These are phyloP conservation scores for Neonectria hederae DNA, from an alignment of 2,329 filamentous ascomycete genomes.

Conservation along the genomic window DNA sequence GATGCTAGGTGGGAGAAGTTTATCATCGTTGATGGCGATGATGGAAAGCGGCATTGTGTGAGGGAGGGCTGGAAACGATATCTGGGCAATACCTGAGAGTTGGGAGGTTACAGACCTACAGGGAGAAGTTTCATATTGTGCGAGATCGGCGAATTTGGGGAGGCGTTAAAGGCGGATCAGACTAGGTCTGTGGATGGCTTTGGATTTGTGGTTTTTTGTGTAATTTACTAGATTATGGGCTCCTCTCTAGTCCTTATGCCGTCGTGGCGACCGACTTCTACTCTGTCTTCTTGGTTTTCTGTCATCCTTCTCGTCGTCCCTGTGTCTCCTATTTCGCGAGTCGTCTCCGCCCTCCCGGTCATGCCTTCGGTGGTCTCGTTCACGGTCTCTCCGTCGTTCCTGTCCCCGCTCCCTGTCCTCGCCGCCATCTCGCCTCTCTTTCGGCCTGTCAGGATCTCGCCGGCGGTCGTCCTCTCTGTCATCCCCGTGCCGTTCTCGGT, in stretches of 20 bases:
- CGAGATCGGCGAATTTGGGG: constrained; percentile 27
- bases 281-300: constrained; percentile 45
- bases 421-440: constrained; percentile 36
- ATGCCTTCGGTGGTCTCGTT: constrained; percentile 42
- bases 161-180: constrained; percentile 38
- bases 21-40: constrained; percentile 71
- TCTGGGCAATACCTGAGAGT: constrained; percentile 56
- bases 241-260: constrained; percentile 39
- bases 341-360: constrained; percentile 44
- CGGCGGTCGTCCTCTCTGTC: constrained; percentile 39
- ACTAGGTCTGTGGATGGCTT: constrained; percentile 24
- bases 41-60: constrained; percentile 72
- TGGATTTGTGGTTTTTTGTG: constrained; percentile 25
- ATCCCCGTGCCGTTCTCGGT: constrained; percentile 44
- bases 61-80: constrained; percentile 87
- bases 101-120: constrained; percentile 1
- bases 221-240: constrained; percentile 35
- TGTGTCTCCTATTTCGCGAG: constrained; percentile 37
- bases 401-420: constrained; percentile 38
- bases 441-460: constrained; percentile 34
- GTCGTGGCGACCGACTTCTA: constrained; percentile 56
- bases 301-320: constrained; percentile 42
- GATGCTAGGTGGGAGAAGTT: constrained; percentile 93
- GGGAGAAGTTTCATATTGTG: constrained; percentile 23
- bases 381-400: constrained; percentile 35